Conservation (phyloP, 495 filamentous ascomycete genomes). For the Extremus antarcticus region DNA sequence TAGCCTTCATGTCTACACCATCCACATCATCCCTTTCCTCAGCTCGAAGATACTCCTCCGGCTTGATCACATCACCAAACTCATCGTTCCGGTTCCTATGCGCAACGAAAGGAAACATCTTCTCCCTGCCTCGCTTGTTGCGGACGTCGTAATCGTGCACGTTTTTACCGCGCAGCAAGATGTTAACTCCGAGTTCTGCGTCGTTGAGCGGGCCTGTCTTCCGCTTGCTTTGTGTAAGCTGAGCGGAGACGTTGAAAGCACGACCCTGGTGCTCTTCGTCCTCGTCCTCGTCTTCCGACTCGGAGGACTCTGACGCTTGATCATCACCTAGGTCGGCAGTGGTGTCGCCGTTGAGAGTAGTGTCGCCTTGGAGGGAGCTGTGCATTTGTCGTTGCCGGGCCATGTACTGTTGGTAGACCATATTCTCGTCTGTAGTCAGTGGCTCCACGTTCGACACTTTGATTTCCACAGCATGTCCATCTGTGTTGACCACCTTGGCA, state of each 20-base stretch:
- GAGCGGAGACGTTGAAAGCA: constrained; percentile 75
- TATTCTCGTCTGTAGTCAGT: constrained; percentile 61
- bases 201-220: constrained; percentile 73
- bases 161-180: constrained; percentile 76
- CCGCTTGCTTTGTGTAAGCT: constrained; percentile 53
- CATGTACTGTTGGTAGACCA: constrained; percentile 80
- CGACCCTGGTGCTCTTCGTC: constrained; percentile 87
- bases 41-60: constrained; percentile 86
- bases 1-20: constrained; percentile 42
- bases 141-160: constrained; percentile 87
- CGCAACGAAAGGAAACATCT: constrained; percentile 81
- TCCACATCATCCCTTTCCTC: constrained; percentile 84
- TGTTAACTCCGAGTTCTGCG: constrained; percentile 79
- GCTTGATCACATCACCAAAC: constrained; percentile 83
- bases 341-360: constrained; percentile 52
- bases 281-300: constrained; percentile 68
- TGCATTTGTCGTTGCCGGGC: constrained; percentile 72
- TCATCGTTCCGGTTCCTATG: constrained; percentile 74
- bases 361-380: constrained; percentile 57
- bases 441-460: constrained; percentile 48
- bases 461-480: constrained; percentile 51
- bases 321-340: constrained; percentile 76
- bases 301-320: constrained; percentile 41
- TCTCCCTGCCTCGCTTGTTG: constrained; percentile 85
- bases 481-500: constrained; percentile 40